phyloP scores from a whole-genome alignment of 2,329 filamentous ascomycete genomes.

The Lachnellula willkommii region DNA sequence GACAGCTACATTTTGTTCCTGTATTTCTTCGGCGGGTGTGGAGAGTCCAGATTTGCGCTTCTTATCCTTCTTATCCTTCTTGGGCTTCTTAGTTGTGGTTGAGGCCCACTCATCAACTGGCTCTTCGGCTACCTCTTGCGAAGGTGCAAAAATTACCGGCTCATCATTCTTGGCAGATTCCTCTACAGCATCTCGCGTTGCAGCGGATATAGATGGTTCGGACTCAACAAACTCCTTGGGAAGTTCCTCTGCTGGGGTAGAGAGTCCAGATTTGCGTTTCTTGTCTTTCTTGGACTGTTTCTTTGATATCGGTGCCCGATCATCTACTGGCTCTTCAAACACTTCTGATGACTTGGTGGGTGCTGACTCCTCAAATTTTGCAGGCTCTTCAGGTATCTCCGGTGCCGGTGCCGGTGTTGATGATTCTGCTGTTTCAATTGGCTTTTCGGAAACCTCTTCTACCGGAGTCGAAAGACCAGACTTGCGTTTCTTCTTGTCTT shows the following conservation, averaged over 20 bases:
- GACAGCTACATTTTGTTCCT: background rate
- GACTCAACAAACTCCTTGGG: background rate
- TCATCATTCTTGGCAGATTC: background rate
- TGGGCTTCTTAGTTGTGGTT: constrained; percentile 5
- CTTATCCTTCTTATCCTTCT: constrained; percentile 34
- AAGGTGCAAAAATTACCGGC: background rate
- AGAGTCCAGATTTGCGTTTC: constrained; percentile 9
- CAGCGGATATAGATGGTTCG: background rate
- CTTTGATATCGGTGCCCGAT: background rate
- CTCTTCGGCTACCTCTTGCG: background rate
- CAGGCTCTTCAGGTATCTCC: constrained; percentile 1
- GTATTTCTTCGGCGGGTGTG: background rate
- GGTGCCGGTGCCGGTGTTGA: background rate
- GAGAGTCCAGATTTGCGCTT: constrained; percentile 7
- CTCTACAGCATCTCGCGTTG: background rate
- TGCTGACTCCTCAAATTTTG: background rate
- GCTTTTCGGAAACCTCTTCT: constrained; percentile 2
- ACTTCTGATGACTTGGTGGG: background rate
- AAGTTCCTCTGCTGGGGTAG: background rate
- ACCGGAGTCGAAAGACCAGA: constrained; percentile 11
- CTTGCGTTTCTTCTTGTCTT: constrained; percentile 22
- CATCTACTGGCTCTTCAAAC: background rate
- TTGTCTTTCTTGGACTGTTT: constrained; percentile 30
- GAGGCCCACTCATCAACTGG: constrained; percentile 1
- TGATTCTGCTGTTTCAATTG: background rate